A percentile compares a stretch with the other conserved stretches of the same genome.
Conservation (phyloP, 345 rosid genomes). For the Gossypium ekmanianum region DNA sequence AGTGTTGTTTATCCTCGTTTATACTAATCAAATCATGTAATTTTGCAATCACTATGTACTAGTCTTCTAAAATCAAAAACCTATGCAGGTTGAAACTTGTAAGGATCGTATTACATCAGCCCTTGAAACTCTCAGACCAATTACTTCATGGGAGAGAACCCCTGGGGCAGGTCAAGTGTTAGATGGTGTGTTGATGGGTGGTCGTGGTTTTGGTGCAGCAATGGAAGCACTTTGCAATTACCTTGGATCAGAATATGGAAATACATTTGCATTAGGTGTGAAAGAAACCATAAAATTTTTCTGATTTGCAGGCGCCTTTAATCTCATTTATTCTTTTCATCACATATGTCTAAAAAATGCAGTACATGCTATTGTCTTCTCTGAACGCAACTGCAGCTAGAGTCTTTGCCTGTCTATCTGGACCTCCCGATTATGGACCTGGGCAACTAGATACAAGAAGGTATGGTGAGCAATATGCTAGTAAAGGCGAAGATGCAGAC, state of each 20-base stretch:
- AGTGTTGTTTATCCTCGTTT: background rate
- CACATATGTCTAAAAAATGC: background rate
- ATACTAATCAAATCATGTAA: background rate
- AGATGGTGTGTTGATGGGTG: slow-evolving; percentile 92
- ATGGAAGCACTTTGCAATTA: slow-evolving; percentile 92
- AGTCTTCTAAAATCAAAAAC: slow-evolving; percentile 5
- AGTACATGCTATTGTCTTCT: slow-evolving; percentile 16
- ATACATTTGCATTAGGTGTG: slow-evolving; percentile 88
- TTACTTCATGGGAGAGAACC: slow-evolving; percentile 93
- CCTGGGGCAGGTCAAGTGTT: slow-evolving; percentile 70
- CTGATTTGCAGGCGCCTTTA: slow-evolving; percentile 10
- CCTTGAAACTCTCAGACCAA: slow-evolving; percentile 94
- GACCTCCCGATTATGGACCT: slow-evolving; percentile 99
- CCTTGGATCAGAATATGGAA: slow-evolving; percentile 95
- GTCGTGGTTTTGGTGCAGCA: slow-evolving; percentile 95
- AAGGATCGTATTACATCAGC: slow-evolving; percentile 88
- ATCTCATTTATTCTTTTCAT: background rate
- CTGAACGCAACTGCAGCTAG: slow-evolving; percentile 66
- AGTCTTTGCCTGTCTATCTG: slow-evolving; percentile 91
- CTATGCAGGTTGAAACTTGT: slow-evolving; percentile 72
- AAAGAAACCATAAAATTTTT: slow-evolving; percentile 25
- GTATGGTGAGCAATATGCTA: slow-evolving; percentile 98
- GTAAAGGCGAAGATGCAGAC: slow-evolving; percentile 99
- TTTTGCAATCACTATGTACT: background rate
- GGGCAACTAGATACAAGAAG: slow-evolving; percentile 96